A percentile compares a stretch with the other conserved stretches of the same genome.
Conservation (phyloP, 2,329 filamentous ascomycete species). For the Cercospora sesami region DNA sequence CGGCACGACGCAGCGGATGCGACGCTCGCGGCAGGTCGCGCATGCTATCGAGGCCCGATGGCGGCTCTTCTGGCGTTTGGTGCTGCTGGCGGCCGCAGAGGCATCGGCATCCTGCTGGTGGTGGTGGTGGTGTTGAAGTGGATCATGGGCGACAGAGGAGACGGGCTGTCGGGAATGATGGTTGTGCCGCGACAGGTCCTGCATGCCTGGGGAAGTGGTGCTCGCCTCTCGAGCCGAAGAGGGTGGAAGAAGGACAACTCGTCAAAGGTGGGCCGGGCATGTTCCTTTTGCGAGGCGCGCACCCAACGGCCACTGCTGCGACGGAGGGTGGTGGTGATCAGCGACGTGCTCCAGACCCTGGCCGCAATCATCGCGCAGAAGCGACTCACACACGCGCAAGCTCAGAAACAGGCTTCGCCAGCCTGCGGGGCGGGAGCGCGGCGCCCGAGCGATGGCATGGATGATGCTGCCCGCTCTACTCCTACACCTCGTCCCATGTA, state of each 20-base stretch:
- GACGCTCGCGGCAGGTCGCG: constrained; percentile 30
- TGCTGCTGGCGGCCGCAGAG: constrained; percentile 1
- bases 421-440: background rate
- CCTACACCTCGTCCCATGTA: background rate
- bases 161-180: background rate
- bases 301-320: background rate
- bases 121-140: constrained; percentile 1
- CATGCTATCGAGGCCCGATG: constrained; percentile 28
- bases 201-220: constrained; percentile 2
- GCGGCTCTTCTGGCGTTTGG: constrained; percentile 26
- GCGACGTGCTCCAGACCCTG: constrained; percentile 6
- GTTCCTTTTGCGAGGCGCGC: background rate
- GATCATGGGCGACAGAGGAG: background rate
- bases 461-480: background rate
- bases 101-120: constrained; percentile 14
- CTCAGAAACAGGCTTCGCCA: background rate
- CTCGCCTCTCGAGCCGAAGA: background rate
- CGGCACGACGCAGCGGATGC: constrained; percentile 32
- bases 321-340: background rate
- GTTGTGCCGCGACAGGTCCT: constrained; percentile 1
- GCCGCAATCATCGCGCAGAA: background rate
- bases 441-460: background rate
- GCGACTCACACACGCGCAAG: background rate
- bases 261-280: constrained; percentile 11
- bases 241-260: background rate